Evolutionary conservation across 2,329 filamentous ascomycete species (phyloP).

Genomic region (Fusarium gaditjirri): DNA sequence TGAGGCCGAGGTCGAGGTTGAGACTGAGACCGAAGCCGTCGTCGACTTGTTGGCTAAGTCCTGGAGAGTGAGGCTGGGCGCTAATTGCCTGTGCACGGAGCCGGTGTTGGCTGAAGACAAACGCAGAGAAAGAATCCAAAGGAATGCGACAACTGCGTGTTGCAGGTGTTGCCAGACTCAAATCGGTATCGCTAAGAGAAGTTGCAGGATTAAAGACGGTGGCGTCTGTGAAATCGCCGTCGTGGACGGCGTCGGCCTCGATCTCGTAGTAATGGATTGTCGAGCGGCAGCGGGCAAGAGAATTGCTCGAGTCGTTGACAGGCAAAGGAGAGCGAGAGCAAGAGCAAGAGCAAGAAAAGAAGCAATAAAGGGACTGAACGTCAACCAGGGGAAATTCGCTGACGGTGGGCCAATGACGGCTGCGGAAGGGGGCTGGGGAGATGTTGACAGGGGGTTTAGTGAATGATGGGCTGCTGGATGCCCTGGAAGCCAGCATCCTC

Average conservation of each 20-base stretch:
- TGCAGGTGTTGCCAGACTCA: slow-evolving; percentile 20
- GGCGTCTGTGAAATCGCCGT: slow-evolving; percentile 1
- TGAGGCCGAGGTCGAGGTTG: slow-evolving; percentile 5
- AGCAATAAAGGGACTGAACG: slow-evolving; percentile 28
- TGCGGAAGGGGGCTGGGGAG: slow-evolving; percentile 14
- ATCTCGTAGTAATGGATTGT: slow-evolving; percentile 18
- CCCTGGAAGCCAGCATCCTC: slow-evolving; percentile 41
- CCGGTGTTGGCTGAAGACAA: slow-evolving; percentile 30
- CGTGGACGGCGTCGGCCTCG: neutral
- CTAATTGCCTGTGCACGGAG: slow-evolving; percentile 30
- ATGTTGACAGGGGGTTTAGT: slow-evolving; percentile 24
- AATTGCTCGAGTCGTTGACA: slow-evolving; percentile 40
- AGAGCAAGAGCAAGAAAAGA: slow-evolving; percentile 25
- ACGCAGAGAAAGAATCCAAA: slow-evolving; percentile 26
- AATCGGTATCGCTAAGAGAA: slow-evolving; percentile 13
- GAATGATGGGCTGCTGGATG: slow-evolving; percentile 27
- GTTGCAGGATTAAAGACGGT: neutral
- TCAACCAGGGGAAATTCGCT: slow-evolving; percentile 30
- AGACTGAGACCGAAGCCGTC: neutral
- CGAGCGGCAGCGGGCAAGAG: slow-evolving; percentile 29
- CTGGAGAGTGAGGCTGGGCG: slow-evolving; percentile 12
- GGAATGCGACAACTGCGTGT: slow-evolving; percentile 30
- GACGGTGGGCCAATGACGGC: slow-evolving; percentile 34
- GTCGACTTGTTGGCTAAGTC: slow-evolving; percentile 15
- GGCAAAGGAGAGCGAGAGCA: slow-evolving; percentile 32